Evolutionary conservation across 1,284 basidiomycete species (phyloP), one percentile per base, ranked within the genome.

Genomic region (Moesziomyces sp.): DNA sequence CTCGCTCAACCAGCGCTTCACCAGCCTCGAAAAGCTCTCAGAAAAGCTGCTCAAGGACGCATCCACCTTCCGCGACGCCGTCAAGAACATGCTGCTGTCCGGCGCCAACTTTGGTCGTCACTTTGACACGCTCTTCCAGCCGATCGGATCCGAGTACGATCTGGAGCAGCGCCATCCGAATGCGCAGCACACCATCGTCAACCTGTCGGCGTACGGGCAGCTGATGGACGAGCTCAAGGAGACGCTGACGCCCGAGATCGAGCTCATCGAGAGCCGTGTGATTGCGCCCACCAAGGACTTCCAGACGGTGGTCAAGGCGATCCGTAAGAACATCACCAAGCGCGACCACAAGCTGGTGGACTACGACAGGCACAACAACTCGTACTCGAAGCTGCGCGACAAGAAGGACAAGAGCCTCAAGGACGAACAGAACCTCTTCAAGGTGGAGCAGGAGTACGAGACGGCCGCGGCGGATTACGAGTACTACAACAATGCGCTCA

Each of bases 371-470:
- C 92, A 90, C 88, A 98, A 97, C 86, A 98, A 97, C 84, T 92
- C 93, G 21, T 87, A 97, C 78, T 94, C 91, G 60, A 99, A 99
- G 86, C 87, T 98, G 61, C 88, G 94, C 57, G 94, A 97, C 83
- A 99, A 99, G 89, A 97, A 97, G 86, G 83, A 84, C 13, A 84
- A 84, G 47, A 73, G 81, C 38, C 69, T 83, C 53, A 85, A 85
- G 59, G 84, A 85, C 46, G 84, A 85, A 47, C 83, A 85, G 59
- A 77, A 76, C 56, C 62, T 83, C 26, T 84, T 79, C 75, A 84
- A 97, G 92, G 89, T 97, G 44, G 97, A 99, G 85, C 95, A 98
- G 90, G 96, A 99, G 80, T 97, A 93, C 80, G 97, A 99, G 85
- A 86, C 92, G 55, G 94, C 97, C 2, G 91, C 93, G 0, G 93